Conservation (phyloP, 345 rosid genomes). For the Aethionema arabicum region DNA sequence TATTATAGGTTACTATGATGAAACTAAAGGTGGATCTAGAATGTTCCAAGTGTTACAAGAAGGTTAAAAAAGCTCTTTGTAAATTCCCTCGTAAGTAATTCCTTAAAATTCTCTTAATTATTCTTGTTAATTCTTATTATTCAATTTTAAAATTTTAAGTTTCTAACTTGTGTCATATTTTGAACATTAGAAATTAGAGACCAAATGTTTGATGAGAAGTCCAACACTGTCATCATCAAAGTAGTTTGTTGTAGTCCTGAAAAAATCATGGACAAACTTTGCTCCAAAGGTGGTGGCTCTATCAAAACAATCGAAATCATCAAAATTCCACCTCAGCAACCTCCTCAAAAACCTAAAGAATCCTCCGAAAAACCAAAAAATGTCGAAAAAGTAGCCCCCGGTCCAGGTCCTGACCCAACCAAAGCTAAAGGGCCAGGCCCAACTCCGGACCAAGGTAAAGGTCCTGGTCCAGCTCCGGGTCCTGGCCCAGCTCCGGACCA, state of each 20-base stretch:
- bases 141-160: neutral
- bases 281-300: conserved; percentile 49
- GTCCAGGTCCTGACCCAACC: neutral
- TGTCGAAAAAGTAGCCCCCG: conserved; percentile 7
- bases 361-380: conserved; percentile 11
- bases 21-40: conserved; percentile 60
- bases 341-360: conserved; percentile 8
- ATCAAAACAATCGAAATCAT: conserved; percentile 52
- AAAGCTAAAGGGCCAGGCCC: neutral
- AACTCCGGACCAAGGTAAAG: neutral
- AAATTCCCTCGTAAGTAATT: conserved; percentile 63
- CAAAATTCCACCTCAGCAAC: conserved; percentile 24
- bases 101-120: neutral
- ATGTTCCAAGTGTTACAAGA: conserved; percentile 60
- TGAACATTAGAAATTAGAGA: conserved; percentile 57
- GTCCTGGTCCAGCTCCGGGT: neutral
- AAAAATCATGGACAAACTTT: conserved; percentile 52
- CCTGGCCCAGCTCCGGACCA: neutral
- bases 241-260: conserved; percentile 76
- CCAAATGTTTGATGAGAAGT: conserved; percentile 65
- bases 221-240: conserved; percentile 56
- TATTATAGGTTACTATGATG: conserved; percentile 56
- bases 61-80: conserved; percentile 62
- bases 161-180: conserved; percentile 14
- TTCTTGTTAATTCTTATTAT: neutral